Evolutionary conservation across 345 rosid genomes (phyloP).

Genomic region (Gossypium ekmanianum): DNA sequence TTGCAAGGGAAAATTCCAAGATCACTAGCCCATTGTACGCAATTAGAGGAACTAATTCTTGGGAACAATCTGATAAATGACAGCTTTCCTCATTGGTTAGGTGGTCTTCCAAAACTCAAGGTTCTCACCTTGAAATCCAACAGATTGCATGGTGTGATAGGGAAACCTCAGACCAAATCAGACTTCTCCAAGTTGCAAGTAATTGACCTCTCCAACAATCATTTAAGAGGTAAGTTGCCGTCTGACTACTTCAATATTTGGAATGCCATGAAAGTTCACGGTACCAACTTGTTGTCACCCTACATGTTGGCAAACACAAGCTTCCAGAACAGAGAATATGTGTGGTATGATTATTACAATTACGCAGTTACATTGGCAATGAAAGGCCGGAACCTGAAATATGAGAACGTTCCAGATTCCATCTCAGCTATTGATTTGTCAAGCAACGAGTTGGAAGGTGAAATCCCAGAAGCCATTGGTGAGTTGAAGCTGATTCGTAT

Average conservation of each 20-base stretch:
- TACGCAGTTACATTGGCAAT: conserved; percentile 14
- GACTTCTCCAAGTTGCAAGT: conserved; percentile 10
- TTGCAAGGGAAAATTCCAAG: conserved; percentile 4
- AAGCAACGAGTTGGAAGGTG: conserved; percentile 18
- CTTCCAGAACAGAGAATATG: not conserved
- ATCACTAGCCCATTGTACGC: not conserved
- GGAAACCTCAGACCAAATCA: not conserved
- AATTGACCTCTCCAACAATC: conserved; percentile 17
- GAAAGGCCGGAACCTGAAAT: conserved; percentile 17
- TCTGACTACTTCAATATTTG: conserved; percentile 13
- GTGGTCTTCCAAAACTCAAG: not conserved
- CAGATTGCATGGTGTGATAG: conserved; percentile 1
- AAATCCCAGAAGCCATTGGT: conserved; percentile 8
- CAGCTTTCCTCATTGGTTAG: conserved; percentile 9
- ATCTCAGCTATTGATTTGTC: conserved; percentile 20
- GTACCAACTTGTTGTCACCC: not conserved
- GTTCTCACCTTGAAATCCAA: conserved; percentile 4
- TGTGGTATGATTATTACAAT: not conserved
- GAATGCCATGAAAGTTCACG: conserved; percentile 24
- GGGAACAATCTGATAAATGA: conserved; percentile 7
- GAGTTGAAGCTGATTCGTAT: not conserved
- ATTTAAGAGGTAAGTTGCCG: conserved; percentile 17
- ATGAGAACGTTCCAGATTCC: not conserved
- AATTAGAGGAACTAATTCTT: not conserved
- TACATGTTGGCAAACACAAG: not conserved